phyloP scores from a whole-genome alignment of 1,284 basidiomycete species.

The Cryptococcus sp. region DNA sequence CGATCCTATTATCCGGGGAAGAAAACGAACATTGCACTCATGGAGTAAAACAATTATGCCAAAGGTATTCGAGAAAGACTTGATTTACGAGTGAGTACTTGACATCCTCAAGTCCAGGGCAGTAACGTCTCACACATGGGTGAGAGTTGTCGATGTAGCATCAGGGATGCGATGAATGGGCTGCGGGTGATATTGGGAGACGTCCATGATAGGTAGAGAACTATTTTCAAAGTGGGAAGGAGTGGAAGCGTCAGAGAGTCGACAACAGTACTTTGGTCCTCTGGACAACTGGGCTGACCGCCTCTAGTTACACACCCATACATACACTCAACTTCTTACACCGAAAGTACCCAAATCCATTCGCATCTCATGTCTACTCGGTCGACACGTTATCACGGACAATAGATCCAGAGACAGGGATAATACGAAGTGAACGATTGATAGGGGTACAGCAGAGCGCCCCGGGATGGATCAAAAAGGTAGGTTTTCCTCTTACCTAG shows the following conservation, averaged over 20 bases:
- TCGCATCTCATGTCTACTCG: constrained; percentile 83
- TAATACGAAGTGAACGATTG: constrained; percentile 65
- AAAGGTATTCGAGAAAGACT: constrained; percentile 29
- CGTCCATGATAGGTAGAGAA: too few relatives aligned
- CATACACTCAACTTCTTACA: constrained; percentile 85
- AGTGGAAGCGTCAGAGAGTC: too few relatives aligned
- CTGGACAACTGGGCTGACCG: neutral
- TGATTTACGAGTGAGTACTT: constrained; percentile 26
- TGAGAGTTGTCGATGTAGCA: too few relatives aligned
- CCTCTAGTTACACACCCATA: constrained; percentile 68
- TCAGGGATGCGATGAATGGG: too few relatives aligned
- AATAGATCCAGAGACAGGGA: constrained; percentile 74
- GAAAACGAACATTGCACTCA: too few relatives aligned
- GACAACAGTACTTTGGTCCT: too few relatives aligned
- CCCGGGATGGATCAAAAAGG: constrained; percentile 48
- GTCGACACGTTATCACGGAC: constrained; percentile 82
- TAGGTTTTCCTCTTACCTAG: constrained; percentile 11
- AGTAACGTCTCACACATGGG: too few relatives aligned
- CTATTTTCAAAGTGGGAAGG: too few relatives aligned
- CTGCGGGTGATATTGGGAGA: too few relatives aligned
- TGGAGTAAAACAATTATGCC: constrained; percentile 6
- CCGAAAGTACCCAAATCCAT: constrained; percentile 93
- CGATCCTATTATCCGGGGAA: too few relatives aligned
- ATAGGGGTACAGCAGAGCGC: constrained; percentile 47
- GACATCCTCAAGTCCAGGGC: neutral